Percentiles rank a stretch among this genome's conserved stretches.
Evolutionary conservation across 345 rosid genomes (phyloP).

Genomic region (Geranium rotundifolium): DNA sequence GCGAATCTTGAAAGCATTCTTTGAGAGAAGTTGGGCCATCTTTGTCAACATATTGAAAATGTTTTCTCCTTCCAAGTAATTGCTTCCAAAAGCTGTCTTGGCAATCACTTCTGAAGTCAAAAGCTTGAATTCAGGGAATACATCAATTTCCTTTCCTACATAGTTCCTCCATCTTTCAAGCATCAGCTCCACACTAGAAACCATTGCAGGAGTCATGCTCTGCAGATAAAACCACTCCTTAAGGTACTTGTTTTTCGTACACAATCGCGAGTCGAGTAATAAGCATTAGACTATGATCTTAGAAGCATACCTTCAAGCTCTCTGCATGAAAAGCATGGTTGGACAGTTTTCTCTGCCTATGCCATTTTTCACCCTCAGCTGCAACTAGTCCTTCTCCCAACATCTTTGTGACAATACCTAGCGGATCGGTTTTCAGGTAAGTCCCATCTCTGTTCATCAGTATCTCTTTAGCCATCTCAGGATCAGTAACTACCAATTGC

Average conservation of each 20-base stretch:
- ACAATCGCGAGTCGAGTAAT: background rate
- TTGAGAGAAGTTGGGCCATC: conserved; percentile 8
- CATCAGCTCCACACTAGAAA: conserved; percentile 29
- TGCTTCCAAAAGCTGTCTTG: conserved; percentile 42
- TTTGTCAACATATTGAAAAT: conserved; percentile 25
- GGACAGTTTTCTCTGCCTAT: conserved; percentile 30
- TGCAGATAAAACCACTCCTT: conserved; percentile 1
- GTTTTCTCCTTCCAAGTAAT: conserved; percentile 28
- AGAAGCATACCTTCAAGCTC: conserved; percentile 22
- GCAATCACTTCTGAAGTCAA: conserved; percentile 40
- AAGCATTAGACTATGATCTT: too few relatives aligned
- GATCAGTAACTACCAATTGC: conserved; percentile 25
- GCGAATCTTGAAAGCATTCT: conserved; percentile 8
- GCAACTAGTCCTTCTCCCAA: conserved; percentile 29
- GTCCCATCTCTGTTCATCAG: conserved; percentile 21
- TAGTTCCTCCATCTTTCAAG: conserved; percentile 28
- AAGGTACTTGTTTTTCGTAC: background rate
- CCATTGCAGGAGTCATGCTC: conserved; percentile 27
- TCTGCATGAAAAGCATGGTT: conserved; percentile 39
- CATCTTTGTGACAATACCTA: conserved; percentile 6
- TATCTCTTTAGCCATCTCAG: conserved; percentile 31
- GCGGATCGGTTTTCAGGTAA: conserved; percentile 2
- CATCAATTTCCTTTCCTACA: conserved; percentile 29
- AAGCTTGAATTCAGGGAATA: conserved; percentile 21
- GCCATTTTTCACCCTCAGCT: conserved; percentile 31